Base-by-base conservation (phyloP, 805 yeast species). In the Wickerhamiella kurtzmanii region DNA sequence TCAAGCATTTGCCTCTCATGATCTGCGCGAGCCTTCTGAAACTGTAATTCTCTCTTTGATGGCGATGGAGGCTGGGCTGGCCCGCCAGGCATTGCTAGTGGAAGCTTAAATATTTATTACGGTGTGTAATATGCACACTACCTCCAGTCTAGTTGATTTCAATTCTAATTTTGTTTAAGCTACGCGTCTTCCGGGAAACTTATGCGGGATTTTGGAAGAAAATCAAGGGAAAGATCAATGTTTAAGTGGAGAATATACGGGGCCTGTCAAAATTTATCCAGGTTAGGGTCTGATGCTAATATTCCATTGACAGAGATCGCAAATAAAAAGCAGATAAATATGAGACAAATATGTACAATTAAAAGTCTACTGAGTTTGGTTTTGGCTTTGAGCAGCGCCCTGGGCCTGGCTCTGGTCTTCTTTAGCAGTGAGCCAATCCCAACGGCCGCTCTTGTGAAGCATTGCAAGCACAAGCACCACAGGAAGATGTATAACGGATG, bases 401-500 rank as follows among this genome's bases (percentile, higher is more conserved):
- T n/a, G n/a, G n/a, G n/a, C n/a, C n/a, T n/a, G n/a, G n/a, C n/a
- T n/a, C n/a, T n/a, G n/a, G 17, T 20, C 15, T 21, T 43, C 38
- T n/a, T 28, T 35, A n/a, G n/a, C n/a, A n/a, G 37, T 22, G 25
- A 80, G 56, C 70, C 83, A 72, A 60, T 87, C 95, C 96, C 96
- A 89, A 61, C 87, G 86, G 4, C 96, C 96, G 61, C 80, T 80
- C 65, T 92, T 92, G 64, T 92, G 97, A 44, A 92, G 62, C 87
- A 92, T 89, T 1, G 97, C 96, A 50, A 92, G 67, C 17, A 87
- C 80, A 46, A 92, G 67, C 15, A 94, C 81, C 0, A 82, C 88
- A 0, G 99, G 98, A 41, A 92, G 67, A 56, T 92, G 97, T 79
- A 89, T 77, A 1, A 92, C 95, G 22, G 95, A 82, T 37, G 94